Conservation (phyloP, 768 basidiomycete genomes). For the Sistotremastrum niveocremeum region DNA sequence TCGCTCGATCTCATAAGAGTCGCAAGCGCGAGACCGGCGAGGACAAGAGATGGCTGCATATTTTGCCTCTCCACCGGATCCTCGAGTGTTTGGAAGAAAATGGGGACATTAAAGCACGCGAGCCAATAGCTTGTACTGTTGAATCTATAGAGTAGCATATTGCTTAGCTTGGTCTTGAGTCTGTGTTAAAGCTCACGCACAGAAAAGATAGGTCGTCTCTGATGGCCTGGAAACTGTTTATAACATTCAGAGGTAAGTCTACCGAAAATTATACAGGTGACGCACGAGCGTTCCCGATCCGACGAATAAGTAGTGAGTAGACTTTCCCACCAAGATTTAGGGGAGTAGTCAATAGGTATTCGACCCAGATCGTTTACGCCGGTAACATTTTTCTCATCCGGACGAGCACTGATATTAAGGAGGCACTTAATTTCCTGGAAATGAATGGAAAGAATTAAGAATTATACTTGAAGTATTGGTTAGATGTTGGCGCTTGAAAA, state of each 20-base stretch:
- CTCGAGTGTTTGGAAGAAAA: constrained; percentile 38
- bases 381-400: no score
- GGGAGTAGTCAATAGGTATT: constrained; percentile 15
- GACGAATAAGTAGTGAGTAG: constrained; percentile 29
- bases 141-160: constrained; percentile 34
- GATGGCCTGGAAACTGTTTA: constrained; percentile 34
- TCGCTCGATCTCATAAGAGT: constrained; percentile 63
- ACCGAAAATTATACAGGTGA: constrained; percentile 1
- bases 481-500: no score
- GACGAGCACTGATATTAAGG: no score
- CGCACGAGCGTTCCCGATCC: constrained; percentile 31
- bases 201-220: constrained; percentile 35
- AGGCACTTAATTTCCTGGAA: no score
- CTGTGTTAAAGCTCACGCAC: constrained; percentile 22
- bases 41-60: constrained; percentile 61
- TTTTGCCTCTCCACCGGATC: constrained; percentile 35
- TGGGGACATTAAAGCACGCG: constrained; percentile 49
- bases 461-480: no score
- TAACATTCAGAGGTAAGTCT: not conserved
- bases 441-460: no score
- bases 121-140: constrained; percentile 51
- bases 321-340: constrained; percentile 34
- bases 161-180: constrained; percentile 3
- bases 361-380: no score
- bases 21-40: constrained; percentile 55